Conservation (phyloP, 1,284 basidiomycete species). For the Heterobasidion occidentale region DNA sequence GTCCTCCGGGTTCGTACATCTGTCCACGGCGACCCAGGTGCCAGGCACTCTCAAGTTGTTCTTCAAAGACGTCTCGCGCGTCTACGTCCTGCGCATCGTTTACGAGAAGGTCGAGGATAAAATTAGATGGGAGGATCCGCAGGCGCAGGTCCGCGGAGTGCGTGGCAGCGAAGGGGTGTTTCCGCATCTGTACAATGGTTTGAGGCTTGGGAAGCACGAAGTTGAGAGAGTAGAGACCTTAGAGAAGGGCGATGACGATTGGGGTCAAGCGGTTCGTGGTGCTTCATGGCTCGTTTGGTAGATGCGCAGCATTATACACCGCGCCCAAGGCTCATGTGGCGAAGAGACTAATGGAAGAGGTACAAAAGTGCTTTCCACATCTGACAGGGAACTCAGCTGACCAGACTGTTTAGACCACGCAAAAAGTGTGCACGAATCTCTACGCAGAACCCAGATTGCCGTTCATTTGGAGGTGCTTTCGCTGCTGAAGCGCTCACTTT, state of each 20-base stretch:
- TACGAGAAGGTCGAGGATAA: constrained; percentile 25
- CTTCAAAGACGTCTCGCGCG: constrained; percentile 28
- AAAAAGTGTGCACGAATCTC: too few relatives aligned
- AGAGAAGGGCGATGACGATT: background rate
- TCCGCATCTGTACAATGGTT: constrained; percentile 41
- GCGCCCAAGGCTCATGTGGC: too few relatives aligned
- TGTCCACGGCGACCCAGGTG: constrained; percentile 51
- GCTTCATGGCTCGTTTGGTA: too few relatives aligned
- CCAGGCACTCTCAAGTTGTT: constrained; percentile 45
- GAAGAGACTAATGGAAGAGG: too few relatives aligned
- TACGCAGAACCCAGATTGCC: too few relatives aligned
- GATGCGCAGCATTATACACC: too few relatives aligned
- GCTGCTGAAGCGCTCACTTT: too few relatives aligned
- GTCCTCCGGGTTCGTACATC: constrained; percentile 48
- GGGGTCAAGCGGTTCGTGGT: too few relatives aligned
- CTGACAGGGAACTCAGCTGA: too few relatives aligned
- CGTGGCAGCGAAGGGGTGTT: constrained; percentile 38
- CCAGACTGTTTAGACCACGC: too few relatives aligned
- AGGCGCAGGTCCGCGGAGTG: constrained; percentile 33
- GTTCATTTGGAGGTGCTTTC: too few relatives aligned
- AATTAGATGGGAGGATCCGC: constrained; percentile 40
- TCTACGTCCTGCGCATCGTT: constrained; percentile 41
- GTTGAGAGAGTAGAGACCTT: background rate
- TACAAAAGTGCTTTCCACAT: too few relatives aligned
- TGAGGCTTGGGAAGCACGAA: constrained; percentile 1